Evolutionary conservation across 495 filamentous ascomycete genomes (phyloP), one percentile per base, ranked within the genome.

Genomic region (Neurospora tetrasperma): DNA sequence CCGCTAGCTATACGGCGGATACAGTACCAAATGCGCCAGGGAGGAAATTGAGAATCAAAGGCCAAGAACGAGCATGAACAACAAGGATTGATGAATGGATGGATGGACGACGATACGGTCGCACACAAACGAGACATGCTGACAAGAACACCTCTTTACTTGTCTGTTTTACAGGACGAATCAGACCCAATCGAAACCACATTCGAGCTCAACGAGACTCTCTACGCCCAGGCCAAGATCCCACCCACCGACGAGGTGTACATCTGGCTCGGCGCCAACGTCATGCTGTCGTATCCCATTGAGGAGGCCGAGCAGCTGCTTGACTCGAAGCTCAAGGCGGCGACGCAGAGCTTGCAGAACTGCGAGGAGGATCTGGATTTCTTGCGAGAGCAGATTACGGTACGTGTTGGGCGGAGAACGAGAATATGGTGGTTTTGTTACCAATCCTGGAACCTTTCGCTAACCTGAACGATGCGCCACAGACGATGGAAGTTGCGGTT

Each of bases 311-410:
- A 93, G 84, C 82, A 83, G 43, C 89, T 99, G 76, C 86, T 99
- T 43, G 81, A 88, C 73, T 89, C 90, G 10, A 98, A 96, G 80
- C 84, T 97, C 23, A 77, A 83, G n/a, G 89, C 92, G 0, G 96
- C 96, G 35, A 90, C 93, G 80, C 82, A 85, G 78, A 97, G 89
- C 77, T 79, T 97, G 77, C 80, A 82, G 31, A 94, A 95, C 75
- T 97, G 94, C 77, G 94, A 98, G 79, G 96, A 99, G 85, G 96
- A 99, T 81, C 81, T 97, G 82, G 96, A 99, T 78, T 99, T 98
- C 79, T 83, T 99, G 81, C 85, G 96, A 74, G 94, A 97, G 80
- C 96, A 99, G 85, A 96, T 98, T 78, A 99, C 96, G 78, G 94
- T 96, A 85, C 72, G 88, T 81, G 14, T 11, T 40, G 31, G 31